These are phyloP conservation scores for Pseudonitzschia delicatissima DNA, from an alignment of 108 stramenopile species.

Conservation along the genomic window DNA sequence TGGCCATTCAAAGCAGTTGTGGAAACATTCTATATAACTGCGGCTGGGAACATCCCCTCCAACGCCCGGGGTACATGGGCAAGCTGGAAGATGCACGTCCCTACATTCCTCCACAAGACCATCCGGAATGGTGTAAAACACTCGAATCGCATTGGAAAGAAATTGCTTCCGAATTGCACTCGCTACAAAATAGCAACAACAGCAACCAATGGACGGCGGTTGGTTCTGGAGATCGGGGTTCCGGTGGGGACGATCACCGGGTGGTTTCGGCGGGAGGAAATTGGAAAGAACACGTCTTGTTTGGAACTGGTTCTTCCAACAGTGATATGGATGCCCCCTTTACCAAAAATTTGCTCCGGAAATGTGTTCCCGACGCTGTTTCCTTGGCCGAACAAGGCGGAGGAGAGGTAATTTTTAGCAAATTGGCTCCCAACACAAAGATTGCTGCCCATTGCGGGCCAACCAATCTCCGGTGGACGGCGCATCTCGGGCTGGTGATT, in stretches of 20 bases:
- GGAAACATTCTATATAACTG: constrained; percentile 22
- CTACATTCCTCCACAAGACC: constrained; percentile 30
- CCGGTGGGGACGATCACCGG: constrained; percentile 60
- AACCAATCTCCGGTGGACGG: constrained; percentile 75
- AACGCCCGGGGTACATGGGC: constrained; percentile 67
- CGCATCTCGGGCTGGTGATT: constrained; percentile 71
- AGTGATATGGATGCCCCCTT: constrained; percentile 42
- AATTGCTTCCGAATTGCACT: constrained; percentile 42
- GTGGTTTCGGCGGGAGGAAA: constrained; percentile 52
- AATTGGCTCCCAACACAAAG: constrained; percentile 53
- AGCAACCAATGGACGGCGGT: constrained; percentile 42
- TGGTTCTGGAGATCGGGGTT: constrained; percentile 57
- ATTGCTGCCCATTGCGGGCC: constrained; percentile 69
- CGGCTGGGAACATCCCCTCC: constrained; percentile 50
- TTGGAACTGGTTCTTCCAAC: constrained; percentile 53
- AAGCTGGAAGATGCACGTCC: neutral
- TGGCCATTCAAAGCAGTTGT: constrained; percentile 36
- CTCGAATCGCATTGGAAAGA: constrained; percentile 46
- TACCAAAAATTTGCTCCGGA: constrained; percentile 44
- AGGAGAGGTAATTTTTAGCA: constrained; percentile 81
- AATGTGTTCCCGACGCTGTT: constrained; percentile 58
- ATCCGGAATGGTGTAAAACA: constrained; percentile 56
- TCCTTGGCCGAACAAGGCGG: constrained; percentile 57
- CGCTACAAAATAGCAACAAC: neutral
- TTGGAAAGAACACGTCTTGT: constrained; percentile 78